These are phyloP conservation scores for Waitea zeae DNA, from an alignment of 1,284 basidiomycete genomes.

Conservation along the genomic window DNA sequence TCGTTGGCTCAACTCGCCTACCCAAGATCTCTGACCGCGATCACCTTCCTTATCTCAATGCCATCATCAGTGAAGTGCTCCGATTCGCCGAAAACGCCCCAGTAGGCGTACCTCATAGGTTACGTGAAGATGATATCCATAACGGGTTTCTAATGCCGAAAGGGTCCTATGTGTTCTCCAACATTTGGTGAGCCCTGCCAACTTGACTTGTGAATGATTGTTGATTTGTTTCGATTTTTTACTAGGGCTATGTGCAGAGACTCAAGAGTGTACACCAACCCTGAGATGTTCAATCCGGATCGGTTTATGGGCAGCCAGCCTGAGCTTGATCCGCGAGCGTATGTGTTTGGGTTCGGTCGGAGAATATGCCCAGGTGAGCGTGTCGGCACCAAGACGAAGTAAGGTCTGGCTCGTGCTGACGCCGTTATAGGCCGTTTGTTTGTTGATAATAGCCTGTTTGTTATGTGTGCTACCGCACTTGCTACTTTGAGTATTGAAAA, in stretches of 20 bases:
- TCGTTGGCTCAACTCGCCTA: conserved; percentile 16
- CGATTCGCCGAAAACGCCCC: conserved; percentile 8
- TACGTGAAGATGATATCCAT: conserved; percentile 6
- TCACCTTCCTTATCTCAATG: conserved; percentile 17
- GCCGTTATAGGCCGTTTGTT: too few species aligned
- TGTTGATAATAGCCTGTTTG: too few species aligned
- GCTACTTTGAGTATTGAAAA: too few species aligned
- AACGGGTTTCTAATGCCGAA: conserved; percentile 10
- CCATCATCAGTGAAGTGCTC: conserved; percentile 18
- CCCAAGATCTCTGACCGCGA: conserved; percentile 17
- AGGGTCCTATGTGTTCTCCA: conserved; percentile 9
- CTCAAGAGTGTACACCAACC: conserved; percentile 8
- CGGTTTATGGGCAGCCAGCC: too few species aligned
- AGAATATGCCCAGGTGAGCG: too few species aligned
- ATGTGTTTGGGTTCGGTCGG: too few species aligned
- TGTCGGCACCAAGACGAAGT: too few species aligned
- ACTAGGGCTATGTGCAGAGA: conserved; percentile 11
- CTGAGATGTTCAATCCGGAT: conserved; percentile 9
- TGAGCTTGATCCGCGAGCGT: too few species aligned
- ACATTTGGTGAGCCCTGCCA: conserved; percentile 8
- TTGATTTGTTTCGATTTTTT: neutral
- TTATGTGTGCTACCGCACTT: too few species aligned
- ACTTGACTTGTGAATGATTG: too few species aligned
- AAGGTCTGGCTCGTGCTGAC: too few species aligned
- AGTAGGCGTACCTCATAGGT: conserved; percentile 8